Evolutionary conservation across 805 yeast species (phyloP).

Genomic region (Saccharomyces jurei): DNA sequence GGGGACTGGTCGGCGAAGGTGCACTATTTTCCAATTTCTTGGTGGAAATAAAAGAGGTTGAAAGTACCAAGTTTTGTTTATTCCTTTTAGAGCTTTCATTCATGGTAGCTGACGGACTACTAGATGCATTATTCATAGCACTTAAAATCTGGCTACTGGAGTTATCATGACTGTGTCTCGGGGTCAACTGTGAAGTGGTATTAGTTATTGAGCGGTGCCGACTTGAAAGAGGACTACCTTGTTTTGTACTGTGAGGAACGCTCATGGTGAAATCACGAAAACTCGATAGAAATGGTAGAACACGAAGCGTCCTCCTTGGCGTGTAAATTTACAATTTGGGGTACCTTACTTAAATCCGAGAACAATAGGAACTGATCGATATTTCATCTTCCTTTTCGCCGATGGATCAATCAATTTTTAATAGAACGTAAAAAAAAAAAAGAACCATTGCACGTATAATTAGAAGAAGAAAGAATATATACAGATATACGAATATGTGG

Average conservation of each 20-base stretch:
- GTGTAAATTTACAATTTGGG: neutral
- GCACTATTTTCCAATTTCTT: constrained; percentile 19
- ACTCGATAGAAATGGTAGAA: neutral
- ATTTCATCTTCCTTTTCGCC: neutral
- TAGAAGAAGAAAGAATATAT: neutral
- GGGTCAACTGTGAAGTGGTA: neutral
- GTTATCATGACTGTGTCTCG: neutral
- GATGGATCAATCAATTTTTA: neutral
- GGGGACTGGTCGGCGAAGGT: constrained; percentile 25
- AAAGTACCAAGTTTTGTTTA: constrained; percentile 24
- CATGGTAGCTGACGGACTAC: neutral
- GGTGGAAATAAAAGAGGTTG: constrained; percentile 30
- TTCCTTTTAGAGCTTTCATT: constrained; percentile 6
- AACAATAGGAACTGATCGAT: neutral
- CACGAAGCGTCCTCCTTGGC: neutral
- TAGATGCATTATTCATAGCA: neutral
- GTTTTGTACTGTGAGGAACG: neutral
- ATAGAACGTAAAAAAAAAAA: neutral
- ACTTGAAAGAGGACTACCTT: neutral
- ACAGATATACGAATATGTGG: neutral
- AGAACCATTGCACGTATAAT: neutral
- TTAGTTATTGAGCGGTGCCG: neutral
- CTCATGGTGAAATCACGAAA: neutral
- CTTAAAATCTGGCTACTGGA: neutral
- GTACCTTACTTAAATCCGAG: neutral